Evolutionary conservation across 768 basidiomycete species (phyloP), one percentile per base, ranked within the genome.

Genomic region (Tricholomella constricta): DNA sequence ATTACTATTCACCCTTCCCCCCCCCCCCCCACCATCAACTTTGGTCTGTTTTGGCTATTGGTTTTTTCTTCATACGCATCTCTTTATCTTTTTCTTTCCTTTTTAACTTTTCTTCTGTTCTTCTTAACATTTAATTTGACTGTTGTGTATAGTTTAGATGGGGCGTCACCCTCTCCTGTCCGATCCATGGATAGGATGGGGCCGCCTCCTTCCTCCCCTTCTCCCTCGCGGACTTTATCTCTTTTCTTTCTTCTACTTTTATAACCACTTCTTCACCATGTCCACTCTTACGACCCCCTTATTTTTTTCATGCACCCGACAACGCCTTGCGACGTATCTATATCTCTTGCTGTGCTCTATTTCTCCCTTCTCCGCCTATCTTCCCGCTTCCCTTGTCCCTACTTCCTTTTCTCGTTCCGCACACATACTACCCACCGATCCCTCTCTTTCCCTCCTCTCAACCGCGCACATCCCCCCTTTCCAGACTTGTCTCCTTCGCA

Each of bases 301-400:
- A 40, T 40, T 27, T 27, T 27, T 23, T 42, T 42, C 41, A 42
- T 41, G 40, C 40, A 27, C 23, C 29, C 26, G 20, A 17, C 31
- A 20, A 32, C 44, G 44, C 44, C 44, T 31, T 44, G 29, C 43
- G 29, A 29, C 43, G 43, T 44, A 27, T 44, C 25, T 45, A 45
- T 45, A 31, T 45, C 44, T 45, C 44, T 45, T 45, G 29, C 44
- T 45, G 44, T 45, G 44, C 44, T 45, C 29, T 31, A 31, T 31
- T 27, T 34, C 17, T 29, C 14, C 41, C 42, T 15, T 14, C 15
- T 10, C 42, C 25, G n/a, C n/a, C n/a, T n/a, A n/a, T n/a, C 22
- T 27, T 25, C 17, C 27, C 27, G 15, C 27, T 10, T 31, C 31
- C 12, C n/a, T 25, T 26, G 19, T 23, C 8, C 17, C 29, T 26